A percentile compares a stretch with the other conserved stretches of the same genome.
phyloP scores from a whole-genome alignment of 2,329 filamentous ascomycete genomes.

The Escovopsis weberi region DNA sequence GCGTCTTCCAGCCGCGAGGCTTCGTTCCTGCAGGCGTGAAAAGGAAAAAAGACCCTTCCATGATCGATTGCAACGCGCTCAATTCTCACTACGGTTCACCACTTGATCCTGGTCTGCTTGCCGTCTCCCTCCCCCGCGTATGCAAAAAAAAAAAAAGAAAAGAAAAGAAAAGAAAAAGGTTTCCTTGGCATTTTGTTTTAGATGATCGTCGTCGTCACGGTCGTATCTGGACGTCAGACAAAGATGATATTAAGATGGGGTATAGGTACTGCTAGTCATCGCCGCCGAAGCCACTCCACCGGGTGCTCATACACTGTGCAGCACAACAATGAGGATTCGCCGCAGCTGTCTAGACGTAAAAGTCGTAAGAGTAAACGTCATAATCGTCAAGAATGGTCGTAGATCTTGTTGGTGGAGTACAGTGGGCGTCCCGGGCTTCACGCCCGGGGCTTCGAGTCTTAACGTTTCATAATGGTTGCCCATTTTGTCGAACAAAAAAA shows the following conservation, averaged over 20 bases:
- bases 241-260: conserved; percentile 24
- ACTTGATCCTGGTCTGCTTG: background rate
- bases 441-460: conserved; percentile 16
- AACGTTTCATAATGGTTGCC: conserved; percentile 25
- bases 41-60: too few species aligned
- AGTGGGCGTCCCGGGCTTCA: conserved; percentile 15
- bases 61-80: too few species aligned
- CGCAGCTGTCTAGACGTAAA: conserved; percentile 31
- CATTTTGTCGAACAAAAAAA: conserved; percentile 23
- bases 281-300: conserved; percentile 20
- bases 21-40: too few species aligned
- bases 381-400: conserved; percentile 29
- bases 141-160: conserved; percentile 1
- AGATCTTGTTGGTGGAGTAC: conserved; percentile 19
- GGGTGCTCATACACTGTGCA: conserved; percentile 17
- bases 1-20: too few species aligned
- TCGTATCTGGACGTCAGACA: conserved; percentile 22
- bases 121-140: conserved; percentile 1
- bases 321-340: conserved; percentile 17
- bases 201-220: conserved; percentile 16
- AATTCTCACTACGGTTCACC: too few species aligned
- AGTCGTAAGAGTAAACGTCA: conserved; percentile 30
- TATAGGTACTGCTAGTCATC: conserved; percentile 25
- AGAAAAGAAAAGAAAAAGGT: too few species aligned
- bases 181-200: conserved; percentile 4